These are phyloP conservation scores for Puccinia novopanici DNA, from an alignment of 1,284 basidiomycete genomes.

Conservation along the genomic window DNA sequence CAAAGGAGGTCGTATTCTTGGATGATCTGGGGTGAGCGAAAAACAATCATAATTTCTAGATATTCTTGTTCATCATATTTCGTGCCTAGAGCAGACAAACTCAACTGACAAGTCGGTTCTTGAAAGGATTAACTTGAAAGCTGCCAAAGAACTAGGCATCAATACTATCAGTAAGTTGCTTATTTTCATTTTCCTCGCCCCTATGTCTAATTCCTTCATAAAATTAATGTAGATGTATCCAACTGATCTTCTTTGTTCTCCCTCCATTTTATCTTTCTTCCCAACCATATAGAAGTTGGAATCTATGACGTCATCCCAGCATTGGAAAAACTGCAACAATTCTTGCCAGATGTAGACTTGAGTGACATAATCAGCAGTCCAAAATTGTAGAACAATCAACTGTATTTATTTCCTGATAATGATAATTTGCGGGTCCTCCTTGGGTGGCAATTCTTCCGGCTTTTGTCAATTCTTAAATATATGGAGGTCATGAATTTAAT, in stretches of 20 bases:
- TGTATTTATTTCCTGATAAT: no score
- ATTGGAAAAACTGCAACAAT: background rate
- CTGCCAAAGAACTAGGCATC: slow-evolving; percentile 58
- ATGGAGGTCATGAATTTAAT: no score
- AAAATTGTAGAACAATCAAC: slow-evolving; percentile 8
- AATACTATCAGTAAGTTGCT: slow-evolving; percentile 58
- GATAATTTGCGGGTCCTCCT: no score
- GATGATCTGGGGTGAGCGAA: slow-evolving; percentile 58
- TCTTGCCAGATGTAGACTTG: slow-evolving; percentile 20
- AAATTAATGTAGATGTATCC: background rate
- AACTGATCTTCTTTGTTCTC: background rate
- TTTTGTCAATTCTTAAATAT: no score
- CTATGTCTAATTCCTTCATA: background rate
- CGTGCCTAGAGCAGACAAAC: background rate
- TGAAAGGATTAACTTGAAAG: slow-evolving; percentile 56
- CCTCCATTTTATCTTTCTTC: slow-evolving; percentile 6
- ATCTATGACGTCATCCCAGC: slow-evolving; percentile 46
- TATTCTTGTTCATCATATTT: background rate
- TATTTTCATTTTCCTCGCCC: background rate
- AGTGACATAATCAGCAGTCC: slow-evolving; percentile 17
- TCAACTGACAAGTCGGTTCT: background rate
- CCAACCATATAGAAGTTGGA: slow-evolving; percentile 24
- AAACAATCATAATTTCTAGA: background rate
- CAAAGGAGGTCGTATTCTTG: slow-evolving; percentile 58
- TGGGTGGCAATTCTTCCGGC: no score